Evolutionary conservation across 2,329 filamentous ascomycete species (phyloP).

Genomic region (Sphaerulina vaccinii): DNA sequence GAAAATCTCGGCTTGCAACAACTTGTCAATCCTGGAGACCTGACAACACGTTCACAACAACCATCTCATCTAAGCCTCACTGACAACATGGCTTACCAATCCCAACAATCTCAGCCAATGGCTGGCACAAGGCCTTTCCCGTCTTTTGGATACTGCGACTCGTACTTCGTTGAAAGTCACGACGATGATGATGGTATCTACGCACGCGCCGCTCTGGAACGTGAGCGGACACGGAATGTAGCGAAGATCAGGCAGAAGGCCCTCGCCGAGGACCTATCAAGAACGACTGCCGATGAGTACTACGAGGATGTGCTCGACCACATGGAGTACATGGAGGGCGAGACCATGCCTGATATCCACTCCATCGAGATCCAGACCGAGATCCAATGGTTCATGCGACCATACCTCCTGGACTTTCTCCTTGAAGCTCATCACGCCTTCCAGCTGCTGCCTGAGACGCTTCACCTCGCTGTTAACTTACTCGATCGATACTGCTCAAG

Average conservation of each 20-base stretch:
- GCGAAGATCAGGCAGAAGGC: conserved; percentile 81
- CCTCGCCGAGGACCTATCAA: conserved; percentile 84
- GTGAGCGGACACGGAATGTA: conserved; percentile 74
- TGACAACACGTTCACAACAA: conserved; percentile 45
- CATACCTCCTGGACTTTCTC: conserved; percentile 96
- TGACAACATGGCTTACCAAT: conserved; percentile 56
- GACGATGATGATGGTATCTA: conserved; percentile 55
- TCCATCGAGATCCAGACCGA: conserved; percentile 99
- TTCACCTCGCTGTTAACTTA: conserved; percentile 95
- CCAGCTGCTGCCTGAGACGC: conserved; percentile 85
- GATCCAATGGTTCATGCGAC: conserved; percentile 99
- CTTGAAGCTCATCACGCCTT: conserved; percentile 96
- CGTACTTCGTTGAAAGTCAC: conserved; percentile 65
- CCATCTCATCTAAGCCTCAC: conserved; percentile 31
- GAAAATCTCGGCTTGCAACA: conserved; percentile 28
- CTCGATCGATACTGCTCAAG: conserved; percentile 97
- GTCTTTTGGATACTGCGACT: conserved; percentile 64
- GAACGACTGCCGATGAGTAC: conserved; percentile 82
- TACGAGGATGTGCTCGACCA: conserved; percentile 91
- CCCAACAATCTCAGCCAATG: conserved; percentile 24
- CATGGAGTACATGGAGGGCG: conserved; percentile 93
- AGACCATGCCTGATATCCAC: conserved; percentile 92
- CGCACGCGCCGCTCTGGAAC: conserved; percentile 62
- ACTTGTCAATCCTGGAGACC: conserved; percentile 47
- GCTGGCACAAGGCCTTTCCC: conserved; percentile 44